Percentiles rank a stretch among this genome's conserved stretches.
phyloP scores from a whole-genome alignment of 805 yeast species.

The Yamadazyma kitorensis region DNA sequence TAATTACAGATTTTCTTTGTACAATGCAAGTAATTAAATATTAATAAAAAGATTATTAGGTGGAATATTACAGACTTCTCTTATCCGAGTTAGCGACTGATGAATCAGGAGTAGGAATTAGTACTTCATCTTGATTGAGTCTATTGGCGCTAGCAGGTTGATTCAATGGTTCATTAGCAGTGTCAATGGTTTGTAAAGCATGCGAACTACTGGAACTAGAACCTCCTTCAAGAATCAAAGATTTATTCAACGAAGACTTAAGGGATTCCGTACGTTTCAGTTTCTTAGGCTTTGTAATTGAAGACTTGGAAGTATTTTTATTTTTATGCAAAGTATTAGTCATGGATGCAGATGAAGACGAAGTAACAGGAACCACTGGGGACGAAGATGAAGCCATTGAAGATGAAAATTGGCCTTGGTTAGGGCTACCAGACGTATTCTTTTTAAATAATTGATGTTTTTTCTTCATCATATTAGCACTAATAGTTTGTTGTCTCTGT shows the following conservation, averaged over 20 bases:
- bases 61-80: slow-evolving; percentile 4
- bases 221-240: no score
- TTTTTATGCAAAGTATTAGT: no score
- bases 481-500: slow-evolving; percentile 29
- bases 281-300: slow-evolving; percentile 1
- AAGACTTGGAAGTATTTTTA: slow-evolving; percentile 6
- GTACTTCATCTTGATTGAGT: no score
- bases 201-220: no score
- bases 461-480: slow-evolving; percentile 33
- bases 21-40: no score
- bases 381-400: slow-evolving; percentile 3
- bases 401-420: not conserved
- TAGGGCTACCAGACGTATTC: not conserved
- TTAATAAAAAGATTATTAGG: no score
- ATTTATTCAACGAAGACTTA: no score
- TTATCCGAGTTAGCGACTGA: slow-evolving; percentile 13
- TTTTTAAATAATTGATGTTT: slow-evolving; percentile 23
- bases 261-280: not conserved
- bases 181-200: no score
- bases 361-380: no score
- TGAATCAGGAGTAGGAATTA: slow-evolving; percentile 18
- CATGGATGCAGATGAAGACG: no score
- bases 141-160: no score
- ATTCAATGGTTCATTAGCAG: no score
- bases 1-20: slow-evolving; percentile 1